Percentiles rank a stretch among this genome's conserved stretches.
Conservation (phyloP, 2,329 filamentous ascomycete genomes). For the Colletotrichum cereale region DNA sequence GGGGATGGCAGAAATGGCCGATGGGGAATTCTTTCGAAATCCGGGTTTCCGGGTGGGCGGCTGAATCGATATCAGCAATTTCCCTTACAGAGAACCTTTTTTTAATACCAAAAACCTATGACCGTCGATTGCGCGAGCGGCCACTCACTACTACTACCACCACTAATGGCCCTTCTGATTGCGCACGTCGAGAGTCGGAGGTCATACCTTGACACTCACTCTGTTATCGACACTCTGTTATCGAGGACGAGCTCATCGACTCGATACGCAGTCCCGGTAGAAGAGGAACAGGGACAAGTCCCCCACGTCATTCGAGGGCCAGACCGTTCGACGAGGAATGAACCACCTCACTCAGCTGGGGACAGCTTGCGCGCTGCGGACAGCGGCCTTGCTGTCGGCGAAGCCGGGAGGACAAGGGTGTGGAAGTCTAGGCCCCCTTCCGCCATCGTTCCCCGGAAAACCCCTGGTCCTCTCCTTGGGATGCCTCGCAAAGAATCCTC, state of each 20-base stretch:
- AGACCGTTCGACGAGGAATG: not conserved
- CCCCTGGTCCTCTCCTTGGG: not conserved
- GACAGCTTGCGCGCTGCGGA: not conserved
- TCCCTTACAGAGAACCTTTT: too few relatives aligned
- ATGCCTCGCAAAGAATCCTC: not conserved
- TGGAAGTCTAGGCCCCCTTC: not conserved
- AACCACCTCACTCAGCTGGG: not conserved
- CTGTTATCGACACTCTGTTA: not conserved
- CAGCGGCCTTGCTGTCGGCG: not conserved
- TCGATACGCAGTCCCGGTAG: not conserved
- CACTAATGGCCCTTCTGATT: not conserved
- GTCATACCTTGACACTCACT: not conserved
- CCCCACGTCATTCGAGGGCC: not conserved
- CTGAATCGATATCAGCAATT: too few relatives aligned
- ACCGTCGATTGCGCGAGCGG: not conserved
- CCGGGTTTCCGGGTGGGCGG: not conserved
- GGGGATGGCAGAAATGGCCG: conserved; percentile 2
- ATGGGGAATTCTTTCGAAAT: conserved; percentile 7
- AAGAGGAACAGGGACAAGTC: not conserved
- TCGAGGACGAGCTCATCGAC: not conserved
- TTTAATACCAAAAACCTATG: too few relatives aligned
- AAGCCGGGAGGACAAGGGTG: not conserved
- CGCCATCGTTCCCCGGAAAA: not conserved
- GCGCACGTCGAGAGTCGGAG: not conserved
- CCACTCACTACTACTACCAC: not conserved